Evolutionary conservation across 805 yeast species (phyloP), one percentile per base, ranked within the genome.

Genomic region (Candida ovalis): DNA sequence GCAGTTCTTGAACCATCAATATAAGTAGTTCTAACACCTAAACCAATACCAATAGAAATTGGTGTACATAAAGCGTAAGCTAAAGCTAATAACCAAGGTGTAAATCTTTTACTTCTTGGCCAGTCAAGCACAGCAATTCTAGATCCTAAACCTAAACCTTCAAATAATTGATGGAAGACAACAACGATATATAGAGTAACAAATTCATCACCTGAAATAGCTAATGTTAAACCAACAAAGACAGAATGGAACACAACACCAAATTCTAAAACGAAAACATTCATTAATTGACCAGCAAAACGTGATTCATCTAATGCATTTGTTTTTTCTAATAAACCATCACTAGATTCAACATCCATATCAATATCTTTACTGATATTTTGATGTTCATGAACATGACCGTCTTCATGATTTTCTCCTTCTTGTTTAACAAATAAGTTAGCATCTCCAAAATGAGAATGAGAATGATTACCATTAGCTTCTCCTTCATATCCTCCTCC

Each of bases 191-290:
- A 87, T 43, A 88, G 70, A 5, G 87, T 77, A 49, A 72, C 77
- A 61, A 87, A 88, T 62, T 85, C 92, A 2, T 80, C 84, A 43
- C 91, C 94, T 4, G 94, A 73, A 17, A 86, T 86, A 1, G 94
- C 87, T 41, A 88, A 71, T 0, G 94, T 76, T 44, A 88, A 71
- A 23, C 96, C 96, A 48, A 88, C 77, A 59, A 88, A 86, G 2
- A 88, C 78, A 3, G 96, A 88, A 67, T 88, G 96, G 73, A 88
- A 86, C 28, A 88, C 67, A 40, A 88, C 75, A 59, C 96, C 96
- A 55, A 85, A 84, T 63, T 88, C 96, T 51, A 86, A 68, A 32
- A 84, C 77, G 43, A 81, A 75, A 1, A 80, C 76, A 12, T 77
- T 67, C 9, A 82, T 59, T 15, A 84, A 58, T 62, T 83, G 84